Conservation (phyloP, 2,329 filamentous ascomycete species). For the Arthrinium puccinioides region DNA sequence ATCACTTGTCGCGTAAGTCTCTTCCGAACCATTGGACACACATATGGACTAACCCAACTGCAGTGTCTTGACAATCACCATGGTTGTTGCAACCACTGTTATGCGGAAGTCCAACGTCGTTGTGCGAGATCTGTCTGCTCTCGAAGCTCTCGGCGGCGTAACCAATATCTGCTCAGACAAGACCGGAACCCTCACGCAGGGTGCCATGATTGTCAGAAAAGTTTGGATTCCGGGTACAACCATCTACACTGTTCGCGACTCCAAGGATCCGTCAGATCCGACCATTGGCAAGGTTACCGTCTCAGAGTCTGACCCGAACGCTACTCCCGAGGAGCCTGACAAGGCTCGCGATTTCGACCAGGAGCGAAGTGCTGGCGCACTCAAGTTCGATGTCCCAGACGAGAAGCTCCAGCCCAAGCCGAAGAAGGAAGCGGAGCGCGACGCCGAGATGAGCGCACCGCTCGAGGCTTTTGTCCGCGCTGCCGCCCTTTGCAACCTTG, state of each 20-base stretch:
- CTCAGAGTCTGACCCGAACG: slow-evolving; percentile 23
- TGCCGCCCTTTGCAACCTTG: slow-evolving; percentile 58
- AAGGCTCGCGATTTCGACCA: slow-evolving; percentile 51
- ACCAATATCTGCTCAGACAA: slow-evolving; percentile 71
- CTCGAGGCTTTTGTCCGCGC: slow-evolving; percentile 45
- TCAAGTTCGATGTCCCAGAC: slow-evolving; percentile 57
- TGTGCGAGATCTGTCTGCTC: slow-evolving; percentile 56
- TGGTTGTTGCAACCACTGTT: slow-evolving; percentile 57
- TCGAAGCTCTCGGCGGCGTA: slow-evolving; percentile 64
- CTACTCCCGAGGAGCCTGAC: slow-evolving; percentile 26
- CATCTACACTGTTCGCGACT: slow-evolving; percentile 53
- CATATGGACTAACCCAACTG: slow-evolving; percentile 8
- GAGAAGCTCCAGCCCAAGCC: slow-evolving; percentile 38
- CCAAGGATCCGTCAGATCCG: slow-evolving; percentile 54
- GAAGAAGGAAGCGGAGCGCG: slow-evolving; percentile 23
- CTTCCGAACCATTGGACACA: not conserved
- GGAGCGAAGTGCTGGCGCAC: slow-evolving; percentile 51
- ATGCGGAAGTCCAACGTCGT: slow-evolving; percentile 61
- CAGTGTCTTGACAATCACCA: slow-evolving; percentile 61
- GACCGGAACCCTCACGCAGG: slow-evolving; percentile 62
- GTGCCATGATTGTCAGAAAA: slow-evolving; percentile 63
- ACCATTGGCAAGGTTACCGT: slow-evolving; percentile 48
- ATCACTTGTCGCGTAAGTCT: slow-evolving; percentile 53
- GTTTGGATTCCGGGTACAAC: slow-evolving; percentile 55
- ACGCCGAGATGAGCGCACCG: slow-evolving; percentile 39